These are phyloP conservation scores for Fusarium humuli DNA, from an alignment of 2,329 filamentous ascomycete species.

Conservation along the genomic window DNA sequence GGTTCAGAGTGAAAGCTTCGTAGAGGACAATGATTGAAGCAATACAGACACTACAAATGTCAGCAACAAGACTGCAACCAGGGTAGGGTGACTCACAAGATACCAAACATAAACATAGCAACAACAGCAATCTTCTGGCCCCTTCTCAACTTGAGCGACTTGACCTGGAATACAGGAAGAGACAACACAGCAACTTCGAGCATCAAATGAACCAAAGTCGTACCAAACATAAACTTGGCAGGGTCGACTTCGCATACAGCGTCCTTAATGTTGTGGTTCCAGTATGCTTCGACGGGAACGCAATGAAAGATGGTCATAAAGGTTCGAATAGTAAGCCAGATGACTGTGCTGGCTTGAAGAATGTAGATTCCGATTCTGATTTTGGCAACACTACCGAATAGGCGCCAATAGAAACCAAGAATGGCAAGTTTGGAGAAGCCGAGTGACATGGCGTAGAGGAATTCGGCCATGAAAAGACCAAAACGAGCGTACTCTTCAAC, in stretches of 20 bases:
- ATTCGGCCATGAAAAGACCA: slow-evolving; percentile 32
- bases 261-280: slow-evolving; percentile 31
- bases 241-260: slow-evolving; percentile 29
- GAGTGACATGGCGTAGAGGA: slow-evolving; percentile 27
- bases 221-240: slow-evolving; percentile 36
- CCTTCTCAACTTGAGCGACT: slow-evolving; percentile 22
- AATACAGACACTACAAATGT: slow-evolving; percentile 10
- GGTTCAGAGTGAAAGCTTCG: slow-evolving; percentile 23
- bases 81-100: slow-evolving; percentile 17
- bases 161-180: slow-evolving; percentile 32
- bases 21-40: slow-evolving; percentile 29
- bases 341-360: slow-evolving; percentile 27
- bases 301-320: slow-evolving; percentile 39
- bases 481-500: slow-evolving; percentile 32
- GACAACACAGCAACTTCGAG: slow-evolving; percentile 32
- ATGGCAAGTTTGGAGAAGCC: slow-evolving; percentile 36
- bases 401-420: slow-evolving; percentile 32
- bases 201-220: slow-evolving; percentile 30
- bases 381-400: slow-evolving; percentile 29
- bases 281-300: slow-evolving; percentile 27
- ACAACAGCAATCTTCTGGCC: slow-evolving; percentile 35
- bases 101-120: slow-evolving; percentile 38
- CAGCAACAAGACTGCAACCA: not conserved
- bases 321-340: slow-evolving; percentile 35
- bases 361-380: slow-evolving; percentile 30